Conservation (phyloP, 176 grass and related monocot genomes). For the Cymbopogon citratus region DNA sequence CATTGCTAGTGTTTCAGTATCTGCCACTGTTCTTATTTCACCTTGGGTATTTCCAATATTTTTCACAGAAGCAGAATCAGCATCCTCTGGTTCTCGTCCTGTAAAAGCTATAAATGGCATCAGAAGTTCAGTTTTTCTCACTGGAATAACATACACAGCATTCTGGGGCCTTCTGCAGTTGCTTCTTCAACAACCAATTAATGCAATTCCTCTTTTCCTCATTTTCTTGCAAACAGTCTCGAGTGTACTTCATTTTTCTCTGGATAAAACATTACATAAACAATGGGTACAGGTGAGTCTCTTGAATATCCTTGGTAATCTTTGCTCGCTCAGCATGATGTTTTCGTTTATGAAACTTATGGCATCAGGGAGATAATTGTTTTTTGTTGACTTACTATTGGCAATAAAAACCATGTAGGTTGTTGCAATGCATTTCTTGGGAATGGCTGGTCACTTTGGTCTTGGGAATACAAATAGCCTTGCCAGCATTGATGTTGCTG, state of each 20-base stretch:
- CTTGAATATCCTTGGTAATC: neutral
- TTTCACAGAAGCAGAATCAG: conserved; percentile 19
- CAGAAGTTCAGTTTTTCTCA: conserved; percentile 51
- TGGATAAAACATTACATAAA: conserved; percentile 39
- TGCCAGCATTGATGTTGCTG: conserved; percentile 84
- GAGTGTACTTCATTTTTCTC: conserved; percentile 61
- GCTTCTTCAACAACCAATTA: conserved; percentile 75
- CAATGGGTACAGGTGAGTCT: conserved; percentile 77
- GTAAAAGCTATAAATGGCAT: conserved; percentile 22
- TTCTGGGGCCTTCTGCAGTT: conserved; percentile 94
- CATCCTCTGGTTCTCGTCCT: conserved; percentile 7
- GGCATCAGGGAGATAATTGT: conserved; percentile 10
- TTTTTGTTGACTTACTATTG: conserved; percentile 18
- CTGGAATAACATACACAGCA: conserved; percentile 60
- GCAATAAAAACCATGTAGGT: conserved; percentile 34
- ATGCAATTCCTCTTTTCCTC: conserved; percentile 79
- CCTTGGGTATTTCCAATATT: conserved; percentile 59
- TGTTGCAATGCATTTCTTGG: conserved; percentile 67
- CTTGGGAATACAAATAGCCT: conserved; percentile 95
- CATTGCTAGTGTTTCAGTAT: conserved; percentile 38
- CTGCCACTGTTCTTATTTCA: conserved; percentile 37
- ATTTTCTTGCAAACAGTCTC: conserved; percentile 63
- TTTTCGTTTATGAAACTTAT: conserved; percentile 1
- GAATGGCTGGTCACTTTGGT: conserved; percentile 76
- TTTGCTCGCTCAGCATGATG: neutral